Base-by-base conservation (phyloP, 306 rosid genomes). In the Mucuna pruriens region DNA sequence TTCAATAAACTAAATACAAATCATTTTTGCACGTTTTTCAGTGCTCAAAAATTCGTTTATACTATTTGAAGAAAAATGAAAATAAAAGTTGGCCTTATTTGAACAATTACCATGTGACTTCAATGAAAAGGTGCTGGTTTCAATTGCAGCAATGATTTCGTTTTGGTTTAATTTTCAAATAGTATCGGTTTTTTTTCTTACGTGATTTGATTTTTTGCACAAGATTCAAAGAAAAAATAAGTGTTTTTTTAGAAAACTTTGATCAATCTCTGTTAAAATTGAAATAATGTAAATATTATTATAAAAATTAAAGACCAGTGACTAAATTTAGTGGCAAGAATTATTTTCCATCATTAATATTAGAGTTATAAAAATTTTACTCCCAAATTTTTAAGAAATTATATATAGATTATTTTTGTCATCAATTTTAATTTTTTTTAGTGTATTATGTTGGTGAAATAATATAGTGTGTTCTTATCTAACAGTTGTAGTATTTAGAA, bases 11-110 rank as follows among this genome's bases (percentile, higher is more conserved):
- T 64, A 62, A 31, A 54, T 6, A 11, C 25, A 19, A 1, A 34
- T 39, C 13, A 68, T 60, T 61, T 61, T 66, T 31, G 69, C 81
- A 79, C 78, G 77, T 57, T 74, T 77, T 42, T 38, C 12, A 55
- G 51, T 9, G 39, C 72, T 22, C 12, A 77, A 77, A 9, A 55
- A 54, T 8, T 58, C 19, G n/a, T 60, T 46, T 20, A n/a, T n/a
- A 23, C 49, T 34, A 39, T 39, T 5, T 52, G 23, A 34, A 20
- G 16, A 0, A 34, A 34, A 64, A 17, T 17, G 1, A 6, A 57
- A 57, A 57, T 2, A 57, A 46, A 31, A 22, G 23, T 64, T 12
- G 51, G 4, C 8, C 3, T 36, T 34, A 7, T 15, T 20, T 13
- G n/a, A 26, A 26, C 16, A 13, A 29, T 10, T 26, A 62, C 25